Conservation (phyloP, 345 rosid species). For the Turnera subulata region DNA sequence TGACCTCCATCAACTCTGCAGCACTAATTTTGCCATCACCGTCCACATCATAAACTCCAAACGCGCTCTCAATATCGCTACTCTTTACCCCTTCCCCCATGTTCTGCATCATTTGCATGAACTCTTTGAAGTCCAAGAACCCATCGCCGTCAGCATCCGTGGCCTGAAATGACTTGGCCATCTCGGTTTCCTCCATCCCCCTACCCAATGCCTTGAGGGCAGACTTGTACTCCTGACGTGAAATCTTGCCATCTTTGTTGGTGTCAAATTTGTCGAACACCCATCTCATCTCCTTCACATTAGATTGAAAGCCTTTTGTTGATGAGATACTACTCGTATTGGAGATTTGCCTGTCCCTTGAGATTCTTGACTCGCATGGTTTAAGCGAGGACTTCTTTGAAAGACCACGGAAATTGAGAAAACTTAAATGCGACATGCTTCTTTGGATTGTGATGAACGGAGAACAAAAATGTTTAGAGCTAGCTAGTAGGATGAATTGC, state of each 20-base stretch:
- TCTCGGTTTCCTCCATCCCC: constrained; percentile 14
- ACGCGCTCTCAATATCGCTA: constrained; percentile 18
- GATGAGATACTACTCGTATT: background rate
- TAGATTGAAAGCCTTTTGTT: constrained; percentile 22
- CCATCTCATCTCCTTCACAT: constrained; percentile 39
- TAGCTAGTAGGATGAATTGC: too few species aligned
- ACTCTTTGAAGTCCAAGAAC: constrained; percentile 20
- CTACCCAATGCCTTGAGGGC: constrained; percentile 10
- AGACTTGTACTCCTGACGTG: constrained; percentile 16
- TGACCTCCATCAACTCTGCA: constrained; percentile 19
- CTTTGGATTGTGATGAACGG: background rate
- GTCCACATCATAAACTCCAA: constrained; percentile 20
- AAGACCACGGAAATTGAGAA: constrained; percentile 26
- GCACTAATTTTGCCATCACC: constrained; percentile 25
- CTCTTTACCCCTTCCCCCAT: constrained; percentile 10
- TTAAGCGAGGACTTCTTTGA: constrained; percentile 15
- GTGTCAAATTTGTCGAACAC: constrained; percentile 22
- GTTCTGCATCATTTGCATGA: constrained; percentile 17
- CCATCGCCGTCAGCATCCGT: constrained; percentile 20
- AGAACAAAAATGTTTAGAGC: background rate
- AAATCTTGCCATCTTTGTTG: constrained; percentile 28
- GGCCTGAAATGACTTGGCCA: constrained; percentile 17
- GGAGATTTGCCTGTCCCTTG: constrained; percentile 11
- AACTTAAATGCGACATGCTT: constrained; percentile 23
- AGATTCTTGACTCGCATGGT: constrained; percentile 15